Evolutionary conservation across 1,284 basidiomycete species (phyloP).

Genomic region (Mycosarcoma maydis): DNA sequence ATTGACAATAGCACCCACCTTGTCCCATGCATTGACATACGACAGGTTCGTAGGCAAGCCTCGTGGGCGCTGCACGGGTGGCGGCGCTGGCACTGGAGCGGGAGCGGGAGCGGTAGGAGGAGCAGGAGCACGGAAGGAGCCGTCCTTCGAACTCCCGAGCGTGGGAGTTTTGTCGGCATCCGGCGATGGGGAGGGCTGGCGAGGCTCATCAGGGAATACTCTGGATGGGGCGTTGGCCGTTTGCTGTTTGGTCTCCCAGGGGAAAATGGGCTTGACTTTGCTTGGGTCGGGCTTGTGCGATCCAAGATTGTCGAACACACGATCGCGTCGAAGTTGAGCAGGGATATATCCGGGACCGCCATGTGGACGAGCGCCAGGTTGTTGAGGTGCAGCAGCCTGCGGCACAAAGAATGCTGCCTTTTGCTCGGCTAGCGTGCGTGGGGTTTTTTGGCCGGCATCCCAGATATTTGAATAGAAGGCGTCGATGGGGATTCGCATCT

Average conservation of each 20-base stretch:
- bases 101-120: too few relatives aligned
- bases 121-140: too few relatives aligned
- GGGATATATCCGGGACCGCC: slow-evolving; percentile 59
- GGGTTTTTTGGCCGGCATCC: slow-evolving; percentile 66
- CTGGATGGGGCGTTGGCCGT: slow-evolving; percentile 21
- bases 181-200: slow-evolving; percentile 13
- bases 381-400: neutral
- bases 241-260: slow-evolving; percentile 81
- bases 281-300: slow-evolving; percentile 74
- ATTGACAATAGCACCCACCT: slow-evolving; percentile 44
- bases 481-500: slow-evolving; percentile 69
- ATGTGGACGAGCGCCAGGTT: slow-evolving; percentile 18
- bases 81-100: slow-evolving; percentile 5
- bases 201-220: slow-evolving; percentile 57
- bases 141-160: slow-evolving; percentile 11
- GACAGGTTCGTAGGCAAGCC: slow-evolving; percentile 44
- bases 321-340: slow-evolving; percentile 74
- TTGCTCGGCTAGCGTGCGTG: slow-evolving; percentile 41
- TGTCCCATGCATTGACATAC: slow-evolving; percentile 58
- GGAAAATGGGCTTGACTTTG: slow-evolving; percentile 84
- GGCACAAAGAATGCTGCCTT: slow-evolving; percentile 72
- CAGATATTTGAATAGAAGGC: slow-evolving; percentile 70
- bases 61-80: slow-evolving; percentile 6
- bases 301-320: slow-evolving; percentile 70
- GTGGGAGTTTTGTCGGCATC: slow-evolving; percentile 11